Base-by-base conservation (phyloP, 805 yeast species). In the Yarrowia osloensis region DNA sequence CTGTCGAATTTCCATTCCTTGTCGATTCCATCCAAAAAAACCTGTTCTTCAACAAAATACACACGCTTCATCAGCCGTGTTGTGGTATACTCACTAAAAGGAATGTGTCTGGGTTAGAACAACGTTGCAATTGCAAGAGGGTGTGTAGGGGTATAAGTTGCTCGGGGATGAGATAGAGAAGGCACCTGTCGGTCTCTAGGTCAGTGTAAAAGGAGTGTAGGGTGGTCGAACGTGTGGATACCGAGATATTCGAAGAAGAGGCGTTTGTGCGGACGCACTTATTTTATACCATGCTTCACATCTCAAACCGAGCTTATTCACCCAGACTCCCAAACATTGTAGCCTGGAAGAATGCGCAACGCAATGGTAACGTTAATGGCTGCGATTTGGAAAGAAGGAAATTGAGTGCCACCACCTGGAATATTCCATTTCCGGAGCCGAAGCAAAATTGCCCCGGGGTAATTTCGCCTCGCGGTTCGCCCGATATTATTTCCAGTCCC, bases 171-270 rank as follows among this genome's bases (percentile, higher is more conserved):
- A 37, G 61, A 54, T 54, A 54, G 61, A 54, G 61, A 54, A 54
- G 61, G 61, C 61, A 33, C 61, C 61, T 54, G 61, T 35, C 61
- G 44, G 61, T 35, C 61, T 54, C 61, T 54, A 54, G 61, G 42
- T 37, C 57, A 22, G 22, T 22, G 31, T 2, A 37, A 54, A 54
- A 54, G 61, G 61, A 54, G 61, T 54, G 61, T 54, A 54, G 21
- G 61, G 61, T 35, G 61, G 42, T 54, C 21, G 61, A 54, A 54
- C 61, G 61, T 54, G 44, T 24, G 61, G 59, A 54, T 54, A 54
- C 61, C 61, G 44, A 54, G 61, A 54, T 54, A 54, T 6, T 54
- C 44, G 22, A 35, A 54, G 44, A 54, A 35, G 61, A 35, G 42
- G 44, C 59, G 59, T 35, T 22, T 35, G 42, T 21, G 59, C 33